Percentiles rank a stretch among this genome's conserved stretches.
Evolutionary conservation across 2,329 filamentous ascomycete species (phyloP).

Genomic region (Penicillium psychrosexuale): DNA sequence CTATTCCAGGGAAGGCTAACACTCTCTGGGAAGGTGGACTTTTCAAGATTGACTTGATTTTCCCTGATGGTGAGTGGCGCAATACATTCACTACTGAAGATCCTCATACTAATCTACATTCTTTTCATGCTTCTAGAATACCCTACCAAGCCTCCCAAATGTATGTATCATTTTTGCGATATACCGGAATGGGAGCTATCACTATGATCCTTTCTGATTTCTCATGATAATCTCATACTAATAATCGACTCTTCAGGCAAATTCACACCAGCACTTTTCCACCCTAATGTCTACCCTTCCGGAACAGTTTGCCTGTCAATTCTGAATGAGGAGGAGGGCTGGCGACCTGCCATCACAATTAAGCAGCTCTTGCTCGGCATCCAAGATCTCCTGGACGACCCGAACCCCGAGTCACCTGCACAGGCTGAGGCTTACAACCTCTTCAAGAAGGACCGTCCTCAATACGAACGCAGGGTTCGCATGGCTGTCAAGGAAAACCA

Average conservation of each 20-base stretch:
- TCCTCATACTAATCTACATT: conserved; percentile 12
- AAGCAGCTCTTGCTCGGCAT: conserved; percentile 97
- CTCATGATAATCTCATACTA: neutral
- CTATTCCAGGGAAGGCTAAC: conserved; percentile 91
- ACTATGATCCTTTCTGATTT: neutral
- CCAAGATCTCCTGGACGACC: conserved; percentile 91
- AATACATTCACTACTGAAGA: conserved; percentile 9
- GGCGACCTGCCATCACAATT: conserved; percentile 97
- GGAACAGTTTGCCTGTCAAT: conserved; percentile 97
- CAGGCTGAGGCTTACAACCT: conserved; percentile 97
- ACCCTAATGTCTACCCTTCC: conserved; percentile 97
- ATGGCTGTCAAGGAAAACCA: conserved; percentile 88
- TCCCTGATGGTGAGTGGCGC: conserved; percentile 75
- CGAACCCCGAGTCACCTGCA: conserved; percentile 93
- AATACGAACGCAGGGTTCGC: conserved; percentile 85
- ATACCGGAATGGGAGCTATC: neutral
- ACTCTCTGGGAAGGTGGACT: conserved; percentile 97
- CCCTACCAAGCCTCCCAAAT: conserved; percentile 97
- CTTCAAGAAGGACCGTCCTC: conserved; percentile 81
- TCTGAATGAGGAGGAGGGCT: conserved; percentile 95
- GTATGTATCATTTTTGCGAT: conserved; percentile 54
- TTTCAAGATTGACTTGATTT: conserved; percentile 89
- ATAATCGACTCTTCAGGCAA: conserved; percentile 62
- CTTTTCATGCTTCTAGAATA: conserved; percentile 64
- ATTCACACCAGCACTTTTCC: conserved; percentile 92